Percentiles rank a stretch among this genome's conserved stretches.
Evolutionary conservation across 345 rosid species (phyloP).

Genomic region (Euphorbia tirucalli): DNA sequence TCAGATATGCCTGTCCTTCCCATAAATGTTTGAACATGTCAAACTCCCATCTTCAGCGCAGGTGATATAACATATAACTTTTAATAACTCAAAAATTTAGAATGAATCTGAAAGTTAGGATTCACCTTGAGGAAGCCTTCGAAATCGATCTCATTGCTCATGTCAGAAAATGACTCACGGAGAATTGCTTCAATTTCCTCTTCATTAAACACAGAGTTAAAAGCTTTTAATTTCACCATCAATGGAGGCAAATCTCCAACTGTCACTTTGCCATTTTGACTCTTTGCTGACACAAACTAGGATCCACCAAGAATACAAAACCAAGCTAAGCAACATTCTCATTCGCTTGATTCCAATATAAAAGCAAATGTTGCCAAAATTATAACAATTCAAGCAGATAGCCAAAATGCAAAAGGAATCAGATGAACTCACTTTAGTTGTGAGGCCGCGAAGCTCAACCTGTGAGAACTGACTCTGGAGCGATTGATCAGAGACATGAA

Average conservation of each 20-base stretch:
- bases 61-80: background rate
- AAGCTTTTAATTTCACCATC: conserved; percentile 61
- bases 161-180: conserved; percentile 39
- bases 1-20: conserved; percentile 57
- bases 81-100: background rate
- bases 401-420: background rate
- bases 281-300: conserved; percentile 60
- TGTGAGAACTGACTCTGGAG: conserved; percentile 86
- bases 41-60: conserved; percentile 10
- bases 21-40: conserved; percentile 22
- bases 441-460: conserved; percentile 84
- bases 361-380: background rate
- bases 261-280: conserved; percentile 57
- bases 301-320: conserved; percentile 14
- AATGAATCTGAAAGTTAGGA: conserved; percentile 9
- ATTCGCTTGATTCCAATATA: background rate
- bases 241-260: conserved; percentile 56
- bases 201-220: conserved; percentile 50
- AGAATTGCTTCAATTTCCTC: conserved; percentile 58
- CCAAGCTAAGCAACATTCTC: background rate
- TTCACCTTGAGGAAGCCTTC: conserved; percentile 80
- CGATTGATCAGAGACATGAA: conserved; percentile 78
- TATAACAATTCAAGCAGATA: background rate
- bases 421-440: conserved; percentile 57
- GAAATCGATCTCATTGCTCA: conserved; percentile 51